phyloP scores from a whole-genome alignment of 2,329 filamentous ascomycete genomes.

The Mycosphaerella sp. region DNA sequence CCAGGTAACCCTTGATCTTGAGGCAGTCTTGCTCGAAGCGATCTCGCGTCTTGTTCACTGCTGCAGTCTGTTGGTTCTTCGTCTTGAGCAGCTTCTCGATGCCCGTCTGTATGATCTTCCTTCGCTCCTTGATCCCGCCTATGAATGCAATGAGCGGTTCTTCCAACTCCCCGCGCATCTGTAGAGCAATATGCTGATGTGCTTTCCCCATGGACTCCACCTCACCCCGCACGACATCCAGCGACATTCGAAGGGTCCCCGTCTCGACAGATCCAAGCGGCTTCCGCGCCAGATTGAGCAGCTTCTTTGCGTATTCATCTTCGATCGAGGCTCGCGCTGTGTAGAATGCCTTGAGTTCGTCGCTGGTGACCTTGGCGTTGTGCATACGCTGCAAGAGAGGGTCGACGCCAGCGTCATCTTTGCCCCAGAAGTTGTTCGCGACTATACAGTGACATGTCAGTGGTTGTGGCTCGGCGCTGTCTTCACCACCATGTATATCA shows the following conservation, averaged over 20 bases:
- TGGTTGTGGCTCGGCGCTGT: neutral
- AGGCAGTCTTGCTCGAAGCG: slow-evolving; percentile 96
- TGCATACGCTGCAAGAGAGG: slow-evolving; percentile 93
- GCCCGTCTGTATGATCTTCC: slow-evolving; percentile 91
- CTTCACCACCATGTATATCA: neutral
- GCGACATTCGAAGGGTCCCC: slow-evolving; percentile 73
- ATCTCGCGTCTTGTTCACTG: slow-evolving; percentile 92
- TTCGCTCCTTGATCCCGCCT: slow-evolving; percentile 89
- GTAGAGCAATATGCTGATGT: slow-evolving; percentile 78
- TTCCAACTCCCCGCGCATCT: slow-evolving; percentile 95
- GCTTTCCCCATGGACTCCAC: slow-evolving; percentile 91
- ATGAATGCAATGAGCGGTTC: slow-evolving; percentile 88
- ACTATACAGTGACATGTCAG: slow-evolving; percentile 51
- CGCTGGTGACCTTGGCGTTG: slow-evolving; percentile 85
- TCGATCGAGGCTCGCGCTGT: slow-evolving; percentile 85
- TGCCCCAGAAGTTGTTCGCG: slow-evolving; percentile 99
- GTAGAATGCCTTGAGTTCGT: slow-evolving; percentile 91
- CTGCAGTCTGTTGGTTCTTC: slow-evolving; percentile 84
- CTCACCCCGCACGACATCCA: slow-evolving; percentile 83
- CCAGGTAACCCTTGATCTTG: slow-evolving; percentile 96
- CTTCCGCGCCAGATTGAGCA: slow-evolving; percentile 80
- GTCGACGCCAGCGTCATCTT: slow-evolving; percentile 90
- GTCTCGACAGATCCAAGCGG: slow-evolving; percentile 80
- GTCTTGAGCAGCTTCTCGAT: slow-evolving; percentile 91
- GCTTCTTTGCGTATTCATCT: slow-evolving; percentile 90